Base-by-base conservation (phyloP, 2,329 filamentous ascomycete genomes). In the Ophiostoma ulmi region DNA sequence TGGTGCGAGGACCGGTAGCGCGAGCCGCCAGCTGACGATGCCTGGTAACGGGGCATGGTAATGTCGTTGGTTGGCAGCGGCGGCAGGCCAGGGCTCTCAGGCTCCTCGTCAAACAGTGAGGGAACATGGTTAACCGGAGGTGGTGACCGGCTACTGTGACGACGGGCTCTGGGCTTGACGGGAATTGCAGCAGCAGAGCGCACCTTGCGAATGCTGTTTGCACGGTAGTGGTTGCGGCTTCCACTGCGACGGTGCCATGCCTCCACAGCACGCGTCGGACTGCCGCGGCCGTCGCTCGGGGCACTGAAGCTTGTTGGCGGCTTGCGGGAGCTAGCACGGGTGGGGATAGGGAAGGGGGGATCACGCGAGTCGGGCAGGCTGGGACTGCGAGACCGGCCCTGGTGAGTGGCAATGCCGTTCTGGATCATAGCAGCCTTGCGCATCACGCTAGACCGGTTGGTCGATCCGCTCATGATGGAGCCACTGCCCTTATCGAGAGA, bases 261-360 rank as follows among this genome's bases (percentile, higher is more conserved):
- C 31, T 84, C 83, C n/a, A 31, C 65, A 13, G 38, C 65, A 66
- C 38, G 85, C 0, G 90, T 93, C 0, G 93, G 93, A 77, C 92
- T 97, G 73, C 88, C 86, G 58, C 88, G 89, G 3, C 91, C 91
- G 73, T 97, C 93, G 73, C 87, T 88, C 0, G 85, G 83, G 2
- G 83, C 83, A 77, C 91, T 93, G 68, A 86, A 82, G 74, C 86
- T 90, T 72, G 88, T 80, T 0, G 88, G 86, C 31, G 90, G 85
- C 76, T 90, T 89, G 72, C 93, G 88, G 6, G 94, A 99, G 79
- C 94, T 98, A 39, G 92, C 91, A 71, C 95, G 86, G 3, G 90
- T 90, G 0, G 95, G 95, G 7, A 99, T 97, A 0, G 95, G 94
- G 82, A 97, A 97, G 0, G 95, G 95, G 38, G 95, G 94, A 69